Evolutionary conservation across 2,329 filamentous ascomycete species (phyloP), one percentile per base, ranked within the genome.

Genomic region (Pseudocercospora vitis): DNA sequence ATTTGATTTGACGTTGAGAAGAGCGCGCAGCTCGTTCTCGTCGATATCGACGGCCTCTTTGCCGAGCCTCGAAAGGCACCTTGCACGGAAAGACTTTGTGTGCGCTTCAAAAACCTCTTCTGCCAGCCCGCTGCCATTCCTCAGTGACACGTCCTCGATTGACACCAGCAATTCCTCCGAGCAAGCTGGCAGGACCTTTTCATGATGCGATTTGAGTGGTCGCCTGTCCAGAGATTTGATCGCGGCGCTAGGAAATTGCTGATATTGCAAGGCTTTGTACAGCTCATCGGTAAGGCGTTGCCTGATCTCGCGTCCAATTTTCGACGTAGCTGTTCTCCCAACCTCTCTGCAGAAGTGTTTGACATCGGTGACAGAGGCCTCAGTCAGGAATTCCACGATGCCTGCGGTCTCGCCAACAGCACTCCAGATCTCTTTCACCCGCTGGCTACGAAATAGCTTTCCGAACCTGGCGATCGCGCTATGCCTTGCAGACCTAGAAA

Each of bases 331-430:
- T 4, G 47, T 53, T 14, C 33, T 47, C 12, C 52, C 55, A 18
- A 65, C 12, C 7, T 35, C 33, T 9, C 33, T 35, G 37, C 58
- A 60, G 16, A 65, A 56, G 14, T 45, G 46, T 18, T 55, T 58
- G 6, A 65, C 59, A 32, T 65, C 59, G 9, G 32, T 28, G 8
- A 65, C 60, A 8, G 60, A 62, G 26, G 61, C 48, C 7, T 40
- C 49, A 12, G 53, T 46, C 11, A 64, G 48, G 29, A 62, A 40
- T 9, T 53, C 31, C 18, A 60, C 46, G 24, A 65, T 40, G n/a
- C 60, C 61, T 9, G 24, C 33, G 3, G 58, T 62, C 1, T 46
- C 59, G 28, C 62, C 60, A 4, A 63, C 4, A 2, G 53, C 52
- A 7, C 28, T 40, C 62, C 63, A 66, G 9, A 59, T 18, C 9